Evolutionary conservation across 371 early-diverging fungal genomes (phyloP).

Genomic region (Mortierella sp.): DNA sequence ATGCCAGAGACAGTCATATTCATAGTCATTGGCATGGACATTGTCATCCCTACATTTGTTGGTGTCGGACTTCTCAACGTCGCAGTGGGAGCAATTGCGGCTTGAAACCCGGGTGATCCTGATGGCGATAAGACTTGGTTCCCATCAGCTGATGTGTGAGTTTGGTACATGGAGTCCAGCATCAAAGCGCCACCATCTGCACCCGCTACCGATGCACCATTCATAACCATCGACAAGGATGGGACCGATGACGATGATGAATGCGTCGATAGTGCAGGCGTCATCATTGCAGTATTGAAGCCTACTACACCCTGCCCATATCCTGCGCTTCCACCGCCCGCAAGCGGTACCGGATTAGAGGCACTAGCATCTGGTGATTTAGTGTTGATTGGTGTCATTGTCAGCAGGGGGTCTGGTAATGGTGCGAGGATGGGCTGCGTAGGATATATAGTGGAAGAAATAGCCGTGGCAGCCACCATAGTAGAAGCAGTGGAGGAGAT

Average conservation of each 20-base stretch:
- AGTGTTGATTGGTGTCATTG: background rate
- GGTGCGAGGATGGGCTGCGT: background rate
- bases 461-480: background rate
- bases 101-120: conserved; percentile 37
- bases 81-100: conserved; percentile 16
- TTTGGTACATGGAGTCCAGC: conserved; percentile 27
- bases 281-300: conserved; percentile 25
- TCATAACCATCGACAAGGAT: conserved; percentile 38
- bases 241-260: conserved; percentile 39
- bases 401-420: background rate
- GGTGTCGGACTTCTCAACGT: conserved; percentile 24
- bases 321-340: conserved; percentile 1
- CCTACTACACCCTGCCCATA: conserved; percentile 9
- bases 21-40: conserved; percentile 22
- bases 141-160: conserved; percentile 4
- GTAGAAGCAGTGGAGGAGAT: background rate
- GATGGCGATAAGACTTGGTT: conserved; percentile 20
- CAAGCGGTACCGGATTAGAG: conserved; percentile 20
- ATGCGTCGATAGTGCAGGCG: conserved; percentile 37
- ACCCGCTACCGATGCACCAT: conserved; percentile 10
- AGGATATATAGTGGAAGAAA: background rate
- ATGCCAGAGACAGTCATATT: conserved; percentile 9
- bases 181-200: conserved; percentile 19
- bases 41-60: conserved; percentile 15
- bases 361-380: conserved; percentile 9